Evolutionary conservation across 2,329 filamentous ascomycete genomes (phyloP), one percentile per base, ranked within the genome.

Genomic region (Fusarium sp.): DNA sequence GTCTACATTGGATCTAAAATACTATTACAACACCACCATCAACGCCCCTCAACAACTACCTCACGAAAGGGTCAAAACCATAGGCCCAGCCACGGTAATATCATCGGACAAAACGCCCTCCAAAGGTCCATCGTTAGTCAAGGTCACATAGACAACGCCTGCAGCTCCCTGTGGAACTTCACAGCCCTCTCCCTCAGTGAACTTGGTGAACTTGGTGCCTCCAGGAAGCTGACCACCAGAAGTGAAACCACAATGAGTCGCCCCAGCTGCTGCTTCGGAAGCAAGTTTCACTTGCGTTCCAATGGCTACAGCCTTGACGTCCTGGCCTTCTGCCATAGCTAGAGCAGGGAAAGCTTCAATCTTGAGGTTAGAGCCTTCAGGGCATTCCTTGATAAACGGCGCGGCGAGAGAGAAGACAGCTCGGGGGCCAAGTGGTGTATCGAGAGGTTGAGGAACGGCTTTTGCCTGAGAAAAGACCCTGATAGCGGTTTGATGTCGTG

Each of bases 381-480:
- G 91, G 81, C 91, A 94, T 29, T 87, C 87, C 56, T 79, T 77
- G 81, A 94, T 93, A 83, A 93, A 93, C 42, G 86, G 86, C 2
- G 90, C 87, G 41, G 90, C 91, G 54, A 94, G 85, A 36, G 90
- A 90, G 83, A 92, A 93, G 77, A 93, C 88, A 66, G 88, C 87
- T 68, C 87, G 85, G 67, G 90, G 87, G 29, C 86, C 86, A 14
- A 94, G 87, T 2, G 91, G 84, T 1, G 88, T 89, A 76, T 93
- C 90, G 74, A 93, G 91, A 25, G 90, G 85, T 74, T 87, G 86
- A 6, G 91, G 88, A 6, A 91, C 85, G 52, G 90, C 87, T 57
- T 85, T 80, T 80, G 63, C 43, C 59, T 85, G 83, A 20, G 84
- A 81, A 37, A 87, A 87, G 58, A 84, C 80, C 67, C 91, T 88